Evolutionary conservation across 2,329 filamentous ascomycete genomes (phyloP), one percentile per base, ranked within the genome.

Genomic region (Kalmusia sp.): DNA sequence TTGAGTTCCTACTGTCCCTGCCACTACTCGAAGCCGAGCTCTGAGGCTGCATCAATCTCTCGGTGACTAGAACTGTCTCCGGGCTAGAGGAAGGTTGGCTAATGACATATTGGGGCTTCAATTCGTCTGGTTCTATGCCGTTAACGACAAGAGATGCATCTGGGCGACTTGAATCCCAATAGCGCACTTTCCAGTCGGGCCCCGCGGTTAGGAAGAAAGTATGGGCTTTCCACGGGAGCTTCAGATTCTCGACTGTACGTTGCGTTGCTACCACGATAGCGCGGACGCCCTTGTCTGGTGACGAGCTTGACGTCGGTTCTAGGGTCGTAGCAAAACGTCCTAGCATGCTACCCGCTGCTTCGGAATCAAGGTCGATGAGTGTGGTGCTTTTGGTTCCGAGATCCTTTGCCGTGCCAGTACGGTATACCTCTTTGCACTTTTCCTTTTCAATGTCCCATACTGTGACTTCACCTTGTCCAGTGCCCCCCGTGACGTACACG

Each of bases 361-460:
- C 93, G 58, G 96, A 92, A 65, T 99, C 95, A 2, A 97, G 88
- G 45, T 92, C 90, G 84, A 91, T 93, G 2, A 93, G 84, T 39
- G 93, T 89, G 70, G 65, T 74, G 78, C 52, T 89, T 83, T 75
- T 86, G 8, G 55, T 60, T 4, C 69, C 68, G 3, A 59, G 65
- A 22, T 72, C 68, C 55, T 67, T 72, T 31, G 63, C 62, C 11
- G 47, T 48, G 22, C 84, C 84, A 1, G 86, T 71, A 71, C 92
- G 87, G 71, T 96, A 96, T 1, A 97, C 88, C 71, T 98, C 93
- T 54, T 91, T 86, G 68, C 95, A 99, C 39, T 90, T 84, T 6
- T 87, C 86, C 76, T 93, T 96, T 70, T 98, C 93, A 14, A 98
- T 81, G 68, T 98, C 95, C 95, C 95, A 99, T 1, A 96, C 90